These are phyloP conservation scores for Pseudozyma flocculosa DNA, from an alignment of 1,284 basidiomycete species.

Conservation along the genomic window DNA sequence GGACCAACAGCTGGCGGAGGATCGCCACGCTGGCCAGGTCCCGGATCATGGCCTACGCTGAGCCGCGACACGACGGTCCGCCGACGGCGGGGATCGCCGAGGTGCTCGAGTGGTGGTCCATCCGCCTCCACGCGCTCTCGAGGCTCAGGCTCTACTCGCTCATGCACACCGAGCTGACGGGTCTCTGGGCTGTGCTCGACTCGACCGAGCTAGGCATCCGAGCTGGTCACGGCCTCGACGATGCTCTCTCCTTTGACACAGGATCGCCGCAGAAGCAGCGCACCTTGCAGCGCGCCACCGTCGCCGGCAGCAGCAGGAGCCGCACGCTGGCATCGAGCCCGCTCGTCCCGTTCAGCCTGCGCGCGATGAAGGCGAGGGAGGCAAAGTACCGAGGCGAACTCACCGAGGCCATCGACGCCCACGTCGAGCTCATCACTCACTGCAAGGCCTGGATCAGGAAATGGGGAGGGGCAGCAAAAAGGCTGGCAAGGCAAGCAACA, in stretches of 20 bases:
- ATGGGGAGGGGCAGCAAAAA: neutral
- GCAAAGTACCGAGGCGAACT: conserved; percentile 3
- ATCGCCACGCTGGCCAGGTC: conserved; percentile 14
- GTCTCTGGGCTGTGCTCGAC: conserved; percentile 14
- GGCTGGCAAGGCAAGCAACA: neutral
- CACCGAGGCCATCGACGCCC: conserved; percentile 4
- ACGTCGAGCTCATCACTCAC: conserved; percentile 1
- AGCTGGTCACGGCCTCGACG: too few relatives aligned
- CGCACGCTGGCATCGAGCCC: conserved; percentile 1
- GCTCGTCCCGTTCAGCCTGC: conserved; percentile 17
- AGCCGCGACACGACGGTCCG: too few relatives aligned
- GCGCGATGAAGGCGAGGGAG: conserved; percentile 17
- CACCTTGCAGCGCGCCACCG: neutral
- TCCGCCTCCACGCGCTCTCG: conserved; percentile 26
- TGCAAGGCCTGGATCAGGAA: neutral
- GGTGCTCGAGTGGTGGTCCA: conserved; percentile 26
- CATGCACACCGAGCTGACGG: conserved; percentile 21
- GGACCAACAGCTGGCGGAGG: conserved; percentile 21
- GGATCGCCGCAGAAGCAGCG: neutral
- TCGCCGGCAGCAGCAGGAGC: neutral
- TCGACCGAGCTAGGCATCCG: too few relatives aligned
- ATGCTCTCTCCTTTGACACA: too few relatives aligned
- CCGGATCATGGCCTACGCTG: too few relatives aligned
- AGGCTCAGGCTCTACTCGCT: conserved; percentile 24
- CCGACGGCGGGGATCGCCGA: neutral